Evolutionary conservation across 2,329 filamentous ascomycete species (phyloP).

Genomic region (Calonectria fujianensis): DNA sequence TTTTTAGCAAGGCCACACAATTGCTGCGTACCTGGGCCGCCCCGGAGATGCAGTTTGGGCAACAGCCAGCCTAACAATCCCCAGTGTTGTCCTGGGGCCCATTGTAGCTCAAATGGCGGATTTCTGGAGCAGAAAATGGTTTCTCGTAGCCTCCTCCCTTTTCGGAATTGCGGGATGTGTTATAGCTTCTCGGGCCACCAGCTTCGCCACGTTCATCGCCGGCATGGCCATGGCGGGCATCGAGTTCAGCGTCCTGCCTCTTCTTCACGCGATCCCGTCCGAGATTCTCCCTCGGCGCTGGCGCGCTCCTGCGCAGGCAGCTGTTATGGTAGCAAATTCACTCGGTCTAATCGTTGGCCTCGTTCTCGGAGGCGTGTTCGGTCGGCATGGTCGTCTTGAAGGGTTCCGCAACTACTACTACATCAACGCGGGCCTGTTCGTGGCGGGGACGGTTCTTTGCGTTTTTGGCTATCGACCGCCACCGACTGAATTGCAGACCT

Average conservation of each 20-base stretch:
- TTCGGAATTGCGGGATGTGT: constrained; percentile 36
- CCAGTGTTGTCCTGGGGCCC: constrained; percentile 42
- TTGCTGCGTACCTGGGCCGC: constrained; percentile 32
- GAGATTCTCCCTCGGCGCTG: constrained; percentile 45
- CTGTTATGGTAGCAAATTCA: constrained; percentile 40
- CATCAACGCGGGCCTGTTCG: constrained; percentile 35
- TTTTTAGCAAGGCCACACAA: constrained; percentile 39
- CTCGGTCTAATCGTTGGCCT: constrained; percentile 40
- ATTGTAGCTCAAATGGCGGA: constrained; percentile 40
- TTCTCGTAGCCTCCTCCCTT: constrained; percentile 34
- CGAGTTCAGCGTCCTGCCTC: constrained; percentile 39
- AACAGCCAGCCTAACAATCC: constrained; percentile 42
- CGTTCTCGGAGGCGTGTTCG: constrained; percentile 36
- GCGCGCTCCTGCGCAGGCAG: constrained; percentile 41
- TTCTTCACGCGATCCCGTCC: constrained; percentile 43
- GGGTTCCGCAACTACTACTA: constrained; percentile 46
- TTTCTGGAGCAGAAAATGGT: constrained; percentile 38
- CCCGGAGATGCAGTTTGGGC: constrained; percentile 41
- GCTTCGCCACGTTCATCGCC: constrained; percentile 38
- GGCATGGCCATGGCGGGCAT: constrained; percentile 39
- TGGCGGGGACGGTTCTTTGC: constrained; percentile 23
- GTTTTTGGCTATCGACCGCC: constrained; percentile 41
- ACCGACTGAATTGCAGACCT: constrained; percentile 29
- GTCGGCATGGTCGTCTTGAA: constrained; percentile 13
- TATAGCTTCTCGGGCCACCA: constrained; percentile 36